A percentile compares a stretch with the other conserved stretches of the same genome.
phyloP scores from a whole-genome alignment of 257 asterid genomes.

The Capsicum chinense region DNA sequence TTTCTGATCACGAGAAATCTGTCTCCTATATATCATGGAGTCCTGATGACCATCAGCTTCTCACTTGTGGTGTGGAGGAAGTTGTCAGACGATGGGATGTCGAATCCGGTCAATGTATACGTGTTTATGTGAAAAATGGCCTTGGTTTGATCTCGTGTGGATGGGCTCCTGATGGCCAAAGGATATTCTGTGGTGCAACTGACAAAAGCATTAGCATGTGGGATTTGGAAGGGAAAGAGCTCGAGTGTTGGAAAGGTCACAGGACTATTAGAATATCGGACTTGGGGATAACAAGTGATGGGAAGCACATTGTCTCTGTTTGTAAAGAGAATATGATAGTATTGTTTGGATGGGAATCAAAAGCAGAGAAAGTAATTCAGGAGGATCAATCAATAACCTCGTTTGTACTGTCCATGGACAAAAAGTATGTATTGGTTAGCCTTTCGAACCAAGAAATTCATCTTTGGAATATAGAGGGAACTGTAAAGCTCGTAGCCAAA shows the following conservation, averaged over 20 bases:
- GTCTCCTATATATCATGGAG: slow-evolving; percentile 84
- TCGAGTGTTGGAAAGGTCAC: slow-evolving; percentile 85
- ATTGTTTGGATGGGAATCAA: slow-evolving; percentile 75
- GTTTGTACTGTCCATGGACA: slow-evolving; percentile 73
- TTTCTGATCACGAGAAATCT: slow-evolving; percentile 71
- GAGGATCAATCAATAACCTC: slow-evolving; percentile 80
- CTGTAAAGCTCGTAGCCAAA: slow-evolving; percentile 57
- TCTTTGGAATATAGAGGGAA: slow-evolving; percentile 80
- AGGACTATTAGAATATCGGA: slow-evolving; percentile 67
- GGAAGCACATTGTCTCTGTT: slow-evolving; percentile 73
- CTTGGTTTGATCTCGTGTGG: slow-evolving; percentile 83
- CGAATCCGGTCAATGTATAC: slow-evolving; percentile 73
- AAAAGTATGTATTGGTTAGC: slow-evolving; percentile 77
- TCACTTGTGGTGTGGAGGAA: slow-evolving; percentile 91
- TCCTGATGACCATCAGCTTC: slow-evolving; percentile 75
- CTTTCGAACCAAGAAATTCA: slow-evolving; percentile 78
- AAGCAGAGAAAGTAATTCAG: slow-evolving; percentile 67
- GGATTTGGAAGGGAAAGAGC: slow-evolving; percentile 87
- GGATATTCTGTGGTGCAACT: slow-evolving; percentile 68
- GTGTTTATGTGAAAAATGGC: slow-evolving; percentile 62
- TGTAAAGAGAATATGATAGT: slow-evolving; percentile 63
- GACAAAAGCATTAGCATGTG: slow-evolving; percentile 88
- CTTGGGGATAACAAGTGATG: slow-evolving; percentile 64
- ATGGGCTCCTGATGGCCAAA: slow-evolving; percentile 81
- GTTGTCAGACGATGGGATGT: slow-evolving; percentile 80